Conservation (phyloP, 352 stramenopile genomes). For the Phytophthora pseudosyringae region DNA sequence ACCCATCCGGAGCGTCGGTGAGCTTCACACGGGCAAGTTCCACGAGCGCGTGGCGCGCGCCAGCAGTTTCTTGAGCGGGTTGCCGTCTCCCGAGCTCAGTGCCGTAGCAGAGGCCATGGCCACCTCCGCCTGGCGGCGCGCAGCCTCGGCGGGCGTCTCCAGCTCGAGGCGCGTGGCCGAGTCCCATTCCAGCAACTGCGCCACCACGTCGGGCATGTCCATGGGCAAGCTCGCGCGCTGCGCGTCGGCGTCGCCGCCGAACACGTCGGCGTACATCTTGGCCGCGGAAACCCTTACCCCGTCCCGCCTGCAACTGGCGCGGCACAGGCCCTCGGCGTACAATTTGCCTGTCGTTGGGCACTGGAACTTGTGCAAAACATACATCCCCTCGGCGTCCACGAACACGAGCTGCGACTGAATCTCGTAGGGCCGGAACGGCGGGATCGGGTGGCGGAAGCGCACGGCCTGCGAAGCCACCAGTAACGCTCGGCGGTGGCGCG, state of each 20-base stretch:
- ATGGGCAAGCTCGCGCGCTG: conserved; percentile 13
- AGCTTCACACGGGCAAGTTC: conserved; percentile 42
- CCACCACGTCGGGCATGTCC: conserved; percentile 54
- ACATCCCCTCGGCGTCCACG: conserved; percentile 60
- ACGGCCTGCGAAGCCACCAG: conserved; percentile 65
- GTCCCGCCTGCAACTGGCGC: conserved; percentile 41
- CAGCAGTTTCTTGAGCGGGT: conserved; percentile 23
- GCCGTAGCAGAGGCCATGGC: conserved; percentile 1
- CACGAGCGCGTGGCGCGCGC: conserved; percentile 36
- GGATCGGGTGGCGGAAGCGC: conserved; percentile 63
- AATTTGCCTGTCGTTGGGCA: conserved; percentile 63
- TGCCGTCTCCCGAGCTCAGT: neutral
- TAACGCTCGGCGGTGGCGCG: conserved; percentile 62
- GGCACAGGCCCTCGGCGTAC: conserved; percentile 62
- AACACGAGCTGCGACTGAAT: conserved; percentile 58
- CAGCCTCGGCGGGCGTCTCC: conserved; percentile 29
- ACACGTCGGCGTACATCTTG: conserved; percentile 41
- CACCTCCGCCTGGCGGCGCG: conserved; percentile 25
- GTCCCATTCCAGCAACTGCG: conserved; percentile 56
- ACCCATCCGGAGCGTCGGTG: conserved; percentile 12
- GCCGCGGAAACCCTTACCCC: conserved; percentile 22
- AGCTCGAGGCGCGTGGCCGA: conserved; percentile 32
- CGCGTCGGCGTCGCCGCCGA: conserved; percentile 17
- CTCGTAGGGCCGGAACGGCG: conserved; percentile 63
- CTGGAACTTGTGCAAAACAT: conserved; percentile 66